These are phyloP conservation scores for Cryptococcus hybrid DNA, from an alignment of 1,284 basidiomycete species.

Conservation along the genomic window DNA sequence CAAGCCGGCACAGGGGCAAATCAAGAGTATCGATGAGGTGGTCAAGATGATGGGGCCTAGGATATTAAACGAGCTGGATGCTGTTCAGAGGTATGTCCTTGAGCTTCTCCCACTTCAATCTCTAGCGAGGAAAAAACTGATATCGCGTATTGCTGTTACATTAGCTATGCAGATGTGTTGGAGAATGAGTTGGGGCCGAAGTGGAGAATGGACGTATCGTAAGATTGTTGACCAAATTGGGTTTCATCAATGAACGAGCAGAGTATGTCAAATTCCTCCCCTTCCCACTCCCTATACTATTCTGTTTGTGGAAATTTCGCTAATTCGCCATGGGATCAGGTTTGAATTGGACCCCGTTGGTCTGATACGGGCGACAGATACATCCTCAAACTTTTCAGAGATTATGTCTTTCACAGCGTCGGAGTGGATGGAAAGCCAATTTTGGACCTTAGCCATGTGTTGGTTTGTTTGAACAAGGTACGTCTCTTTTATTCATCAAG, in stretches of 20 bases:
- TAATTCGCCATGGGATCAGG: slow-evolving; percentile 50
- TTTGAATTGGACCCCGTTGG: slow-evolving; percentile 94
- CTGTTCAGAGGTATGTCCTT: slow-evolving; percentile 65
- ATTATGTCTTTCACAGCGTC: slow-evolving; percentile 97
- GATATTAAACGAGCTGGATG: slow-evolving; percentile 78
- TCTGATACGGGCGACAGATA: slow-evolving; percentile 98
- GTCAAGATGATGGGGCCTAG: slow-evolving; percentile 74
- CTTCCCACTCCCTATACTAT: background rate
- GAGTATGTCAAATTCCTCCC: slow-evolving; percentile 62
- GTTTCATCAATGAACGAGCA: slow-evolving; percentile 97
- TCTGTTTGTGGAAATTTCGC: background rate
- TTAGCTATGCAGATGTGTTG: slow-evolving; percentile 72
- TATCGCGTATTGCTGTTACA: background rate
- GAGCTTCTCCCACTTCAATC: background rate
- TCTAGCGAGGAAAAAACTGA: background rate
- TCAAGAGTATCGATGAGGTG: slow-evolving; percentile 71
- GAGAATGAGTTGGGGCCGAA: slow-evolving; percentile 82
- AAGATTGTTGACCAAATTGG: slow-evolving; percentile 87
- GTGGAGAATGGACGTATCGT: slow-evolving; percentile 97
- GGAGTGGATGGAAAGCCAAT: slow-evolving; percentile 88
- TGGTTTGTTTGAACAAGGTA: slow-evolving; percentile 87
- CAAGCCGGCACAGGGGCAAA: slow-evolving; percentile 53
- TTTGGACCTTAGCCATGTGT: slow-evolving; percentile 85
- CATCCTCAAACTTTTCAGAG: slow-evolving; percentile 96
- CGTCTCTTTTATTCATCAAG: slow-evolving; percentile 4